Evolutionary conservation across 2,329 filamentous ascomycete genomes (phyloP), one percentile per base, ranked within the genome.

Genomic region (Didymella arachidicola): DNA sequence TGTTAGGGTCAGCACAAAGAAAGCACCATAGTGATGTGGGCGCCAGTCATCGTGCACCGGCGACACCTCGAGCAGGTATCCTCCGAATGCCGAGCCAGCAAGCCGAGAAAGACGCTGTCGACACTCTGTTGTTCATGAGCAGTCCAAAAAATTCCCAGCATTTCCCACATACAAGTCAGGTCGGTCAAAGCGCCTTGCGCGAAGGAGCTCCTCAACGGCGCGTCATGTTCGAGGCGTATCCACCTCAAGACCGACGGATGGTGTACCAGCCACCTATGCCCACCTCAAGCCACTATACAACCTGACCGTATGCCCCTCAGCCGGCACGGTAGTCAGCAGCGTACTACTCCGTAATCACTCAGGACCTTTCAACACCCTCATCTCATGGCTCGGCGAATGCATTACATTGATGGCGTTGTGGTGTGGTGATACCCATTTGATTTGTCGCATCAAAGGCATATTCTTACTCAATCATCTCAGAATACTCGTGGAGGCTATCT

Each of bases 111-210:
- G 91, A 94, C 68, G 91, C 91, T 6, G 87, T 94, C 45, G 91
- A 93, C 71, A 89, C 90, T 0, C 78, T 95, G 25, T 80, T 94
- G 26, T 93, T 93, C 70, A 90, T 95, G 87, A 92, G 90, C 69
- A 91, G 89, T 62, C 90, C 90, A 0, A 88, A 88, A 16, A 90
- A 91, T 74, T 89, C 89, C 1, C 62, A 69, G 42, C 66, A 71
- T 25, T 61, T 73, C 7, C 62, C 74, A 29, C 66, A 72, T 7
- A 62, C 53, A n/a, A 70, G 59, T 30, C 66, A 67, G 29, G 63
- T 68, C 18, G 66, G 66, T 18, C 74, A 68, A 16, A 75, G 70
- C 54, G 64, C 72, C n/a, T 59, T 76, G 7, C 62, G 72, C 38
- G 59, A 70, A 26, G 72, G 75, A 25, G 65, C 63, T 7, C 64